A percentile compares a stretch with the other conserved stretches of the same genome.
phyloP scores from a whole-genome alignment of 2,329 filamentous ascomycete genomes.

The Didymella keratinophila region DNA sequence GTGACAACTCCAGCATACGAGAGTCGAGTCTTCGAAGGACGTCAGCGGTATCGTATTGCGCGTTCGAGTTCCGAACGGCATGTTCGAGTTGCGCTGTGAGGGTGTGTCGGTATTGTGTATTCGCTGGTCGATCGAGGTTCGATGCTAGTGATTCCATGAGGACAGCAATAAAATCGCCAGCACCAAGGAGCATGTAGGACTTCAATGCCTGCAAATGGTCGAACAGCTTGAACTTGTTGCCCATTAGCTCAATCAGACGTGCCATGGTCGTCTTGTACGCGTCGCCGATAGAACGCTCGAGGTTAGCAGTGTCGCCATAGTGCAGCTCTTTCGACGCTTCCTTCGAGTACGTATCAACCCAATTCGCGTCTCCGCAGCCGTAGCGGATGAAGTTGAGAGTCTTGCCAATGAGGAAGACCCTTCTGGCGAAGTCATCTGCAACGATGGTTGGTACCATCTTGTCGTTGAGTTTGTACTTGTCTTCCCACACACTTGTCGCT shows the following conservation, averaged over 20 bases:
- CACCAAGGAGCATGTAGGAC: conserved; percentile 91
- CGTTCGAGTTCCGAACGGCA: conserved; percentile 95
- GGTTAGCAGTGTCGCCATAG: conserved; percentile 90
- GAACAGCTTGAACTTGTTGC: conserved; percentile 91
- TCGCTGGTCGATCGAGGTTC: conserved; percentile 94
- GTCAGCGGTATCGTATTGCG: conserved; percentile 92
- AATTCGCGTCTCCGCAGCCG: conserved; percentile 89
- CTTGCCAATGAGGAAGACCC: conserved; percentile 97
- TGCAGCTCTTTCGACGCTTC: conserved; percentile 88
- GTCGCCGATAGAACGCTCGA: conserved; percentile 93
- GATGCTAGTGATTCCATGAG: conserved; percentile 95
- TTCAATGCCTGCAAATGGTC: conserved; percentile 91
- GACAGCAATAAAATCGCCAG: conserved; percentile 95
- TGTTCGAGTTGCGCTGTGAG: conserved; percentile 98
- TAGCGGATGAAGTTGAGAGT: conserved; percentile 98
- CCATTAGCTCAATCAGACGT: conserved; percentile 91
- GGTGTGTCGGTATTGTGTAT: conserved; percentile 94
- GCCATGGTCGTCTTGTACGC: conserved; percentile 99
- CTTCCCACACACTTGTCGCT: conserved; percentile 94
- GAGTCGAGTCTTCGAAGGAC: conserved; percentile 91
- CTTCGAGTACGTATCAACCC: conserved; percentile 96
- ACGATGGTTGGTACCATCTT: conserved; percentile 93
- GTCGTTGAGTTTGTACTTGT: conserved; percentile 88
- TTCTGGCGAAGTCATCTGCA: conserved; percentile 90
- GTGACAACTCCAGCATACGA: conserved; percentile 95